Base-by-base conservation (phyloP, 2,329 filamentous ascomycete species). In the Atkinsonella texensis region DNA sequence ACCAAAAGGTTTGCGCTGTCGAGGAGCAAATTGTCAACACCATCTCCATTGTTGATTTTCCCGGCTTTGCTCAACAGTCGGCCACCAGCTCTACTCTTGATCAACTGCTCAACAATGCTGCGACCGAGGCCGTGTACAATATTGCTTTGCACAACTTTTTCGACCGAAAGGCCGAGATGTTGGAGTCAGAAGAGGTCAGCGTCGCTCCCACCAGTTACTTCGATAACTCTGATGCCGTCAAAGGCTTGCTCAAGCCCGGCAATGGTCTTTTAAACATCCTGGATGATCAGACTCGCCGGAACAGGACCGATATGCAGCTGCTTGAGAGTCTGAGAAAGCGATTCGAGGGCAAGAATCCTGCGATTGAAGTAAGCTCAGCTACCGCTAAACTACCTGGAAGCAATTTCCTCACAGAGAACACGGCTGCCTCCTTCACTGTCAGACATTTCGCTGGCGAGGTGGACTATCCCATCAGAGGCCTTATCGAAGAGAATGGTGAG, bases 361-460 rank as follows among this genome's bases (percentile, higher is more conserved):
- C 91, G 28, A 95, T 98, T 54, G 75, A 82, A 2, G 87, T 95
- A 4, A 81, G 84, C 50, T 82, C 83, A 46, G 74, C 87, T 1
- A 90, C 83, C 1, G 79, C 87, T 31, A 83, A 84, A 56, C 74
- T 94, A 28, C 88, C 88, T 6, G 89, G 90, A 49, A 93, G 87
- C 71, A 95, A 95, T 66, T 95, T 95, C 67, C 74, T 84, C 48
- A 91, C 90, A 0, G 84, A 88, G 55, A 94, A 94, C 67, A 77
- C 80, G 0, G 76, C 86, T 0, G 85, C 89, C 5, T 79, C 80
- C 10, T 98, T 98, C 70, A 90, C 89, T 0, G 83, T 98, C 52
- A 89, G 87, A 67, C 93, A 98, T 68, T 98, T 94, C 67, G 91
- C 91, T 40, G 93, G 93, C 48, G 93, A 97, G 65, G 88, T 98